A percentile compares a stretch with the other conserved stretches of the same genome.
Evolutionary conservation across 2,329 filamentous ascomycete species (phyloP).

Genomic region (Trichoderma brevicompactum): DNA sequence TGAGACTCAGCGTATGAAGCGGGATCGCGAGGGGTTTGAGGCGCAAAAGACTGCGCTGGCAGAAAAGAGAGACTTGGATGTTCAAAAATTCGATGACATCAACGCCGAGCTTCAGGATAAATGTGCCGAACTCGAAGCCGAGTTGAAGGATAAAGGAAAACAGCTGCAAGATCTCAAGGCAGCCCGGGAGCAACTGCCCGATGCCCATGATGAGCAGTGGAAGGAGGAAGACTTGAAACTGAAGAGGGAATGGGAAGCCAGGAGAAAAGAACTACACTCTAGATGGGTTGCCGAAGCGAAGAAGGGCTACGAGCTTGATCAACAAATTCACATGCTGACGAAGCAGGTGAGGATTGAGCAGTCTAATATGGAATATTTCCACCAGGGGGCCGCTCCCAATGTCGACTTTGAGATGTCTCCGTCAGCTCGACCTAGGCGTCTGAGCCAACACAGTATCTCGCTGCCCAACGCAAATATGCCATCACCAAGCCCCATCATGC

Average conservation of each 20-base stretch:
- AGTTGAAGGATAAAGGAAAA: slow-evolving; percentile 68
- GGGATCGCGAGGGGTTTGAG: slow-evolving; percentile 58
- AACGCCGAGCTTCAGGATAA: slow-evolving; percentile 68
- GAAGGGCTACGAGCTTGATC: slow-evolving; percentile 52
- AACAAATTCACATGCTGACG: slow-evolving; percentile 51
- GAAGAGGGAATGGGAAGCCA: slow-evolving; percentile 60
- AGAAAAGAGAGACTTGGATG: slow-evolving; percentile 56
- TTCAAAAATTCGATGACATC: slow-evolving; percentile 57
- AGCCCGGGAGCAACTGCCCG: slow-evolving; percentile 66
- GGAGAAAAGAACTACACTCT: slow-evolving; percentile 58
- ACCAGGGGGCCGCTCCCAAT: slow-evolving; percentile 37
- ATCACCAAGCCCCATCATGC: slow-evolving; percentile 47
- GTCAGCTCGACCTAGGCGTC: slow-evolving; percentile 51
- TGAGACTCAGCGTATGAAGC: slow-evolving; percentile 63
- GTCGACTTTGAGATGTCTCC: slow-evolving; percentile 53
- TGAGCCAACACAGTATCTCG: slow-evolving; percentile 55
- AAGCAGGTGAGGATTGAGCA: slow-evolving; percentile 54
- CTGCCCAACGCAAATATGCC: slow-evolving; percentile 48
- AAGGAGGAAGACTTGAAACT: slow-evolving; percentile 56
- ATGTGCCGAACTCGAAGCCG: slow-evolving; percentile 68
- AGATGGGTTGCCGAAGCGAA: slow-evolving; percentile 54
- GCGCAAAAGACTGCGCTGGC: slow-evolving; percentile 57
- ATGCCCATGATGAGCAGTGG: slow-evolving; percentile 63
- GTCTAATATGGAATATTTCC: slow-evolving; percentile 49
- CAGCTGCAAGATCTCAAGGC: slow-evolving; percentile 76